Conservation (phyloP, 768 basidiomycete species). For the Rhizopogon vinicolor region DNA sequence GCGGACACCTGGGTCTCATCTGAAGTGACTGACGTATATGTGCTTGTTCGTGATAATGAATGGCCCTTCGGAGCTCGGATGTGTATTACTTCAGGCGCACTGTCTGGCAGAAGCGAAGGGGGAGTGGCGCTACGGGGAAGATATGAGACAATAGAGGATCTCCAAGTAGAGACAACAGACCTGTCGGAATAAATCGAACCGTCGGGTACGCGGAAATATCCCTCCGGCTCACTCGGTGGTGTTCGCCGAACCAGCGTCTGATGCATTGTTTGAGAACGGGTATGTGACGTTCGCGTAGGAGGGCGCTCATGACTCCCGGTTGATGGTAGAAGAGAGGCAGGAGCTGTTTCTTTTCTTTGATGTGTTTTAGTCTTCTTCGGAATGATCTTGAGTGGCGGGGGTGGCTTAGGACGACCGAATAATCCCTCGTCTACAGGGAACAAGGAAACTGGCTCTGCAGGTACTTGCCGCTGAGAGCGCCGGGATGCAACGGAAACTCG, state of each 20-base stretch:
- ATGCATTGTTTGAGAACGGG: not conserved
- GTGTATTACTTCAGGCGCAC: not conserved
- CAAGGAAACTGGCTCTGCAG: not conserved
- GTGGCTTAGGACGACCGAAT: constrained; percentile 17
- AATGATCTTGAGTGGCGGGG: constrained; percentile 9
- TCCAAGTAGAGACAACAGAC: not conserved
- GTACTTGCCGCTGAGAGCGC: not conserved
- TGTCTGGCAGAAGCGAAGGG: too few species aligned
- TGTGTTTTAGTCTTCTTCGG: constrained; percentile 5
- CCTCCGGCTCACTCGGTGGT: not conserved
- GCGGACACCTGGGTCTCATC: not conserved
- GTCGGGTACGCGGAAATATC: not conserved
- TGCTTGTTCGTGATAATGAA: not conserved
- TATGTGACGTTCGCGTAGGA: not conserved
- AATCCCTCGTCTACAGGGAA: constrained; percentile 15
- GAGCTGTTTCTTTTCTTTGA: constrained; percentile 6
- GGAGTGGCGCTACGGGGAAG: not conserved
- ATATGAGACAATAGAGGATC: not conserved
- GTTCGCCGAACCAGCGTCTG: not conserved
- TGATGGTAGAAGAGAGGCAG: not conserved
- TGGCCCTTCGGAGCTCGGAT: not conserved
- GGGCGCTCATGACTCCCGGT: not conserved
- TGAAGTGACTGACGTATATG: not conserved
- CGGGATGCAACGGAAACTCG: not conserved
- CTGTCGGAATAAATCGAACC: not conserved